Evolutionary conservation across 305 asterid species (phyloP), one percentile per base, ranked within the genome.

Genomic region (Rubia tinctorum): DNA sequence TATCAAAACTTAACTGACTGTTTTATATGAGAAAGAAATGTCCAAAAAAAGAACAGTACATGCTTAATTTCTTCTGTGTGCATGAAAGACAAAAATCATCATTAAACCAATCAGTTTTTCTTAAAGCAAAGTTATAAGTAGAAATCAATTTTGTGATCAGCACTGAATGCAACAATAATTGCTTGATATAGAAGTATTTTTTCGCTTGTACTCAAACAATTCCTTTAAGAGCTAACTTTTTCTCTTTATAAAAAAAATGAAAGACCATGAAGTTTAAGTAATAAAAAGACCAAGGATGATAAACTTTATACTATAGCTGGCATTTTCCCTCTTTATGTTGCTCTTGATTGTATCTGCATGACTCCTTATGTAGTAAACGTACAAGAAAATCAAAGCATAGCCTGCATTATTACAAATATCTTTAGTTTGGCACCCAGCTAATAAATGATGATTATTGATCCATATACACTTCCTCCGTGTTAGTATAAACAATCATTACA

Each of bases 191-290:
- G 66, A 39, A 40, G 67, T 15, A 23, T 71, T 58, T 58, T 58
- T 65, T 39, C 37, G 39, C 74, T 71, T 71, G 30, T 40, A 71
- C 74, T 56, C 67, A 58, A 71, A 71, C 55, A 40, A 71, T 55
- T 20, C 66, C 65, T 22, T 20, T 39, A 17, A 71, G 56, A 56
- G 74, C 17, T 34, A 14, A n/a, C 74, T 8, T 58, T 58, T 71
- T 69, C 11, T 34, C 39, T 34, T 34, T 34, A 34, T 4, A 34
- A 34, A 2, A 56, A 44, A 12, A 45, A 8, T 8, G 11, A 17
- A 12, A 12, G 58, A 51, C 58, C 58, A 12, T 13, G 15, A 51
- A 43, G 47, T 43, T 43, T 1, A 5, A 43, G 47, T 43, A 43
- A 43, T 43, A 43, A 10, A 43, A 10, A 68, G 61, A 68, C 62